A percentile compares a stretch with the other conserved stretches of the same genome.
These are phyloP conservation scores for Penicillium occitanis DNA, from an alignment of 2,329 filamentous ascomycete species.

Conservation along the genomic window DNA sequence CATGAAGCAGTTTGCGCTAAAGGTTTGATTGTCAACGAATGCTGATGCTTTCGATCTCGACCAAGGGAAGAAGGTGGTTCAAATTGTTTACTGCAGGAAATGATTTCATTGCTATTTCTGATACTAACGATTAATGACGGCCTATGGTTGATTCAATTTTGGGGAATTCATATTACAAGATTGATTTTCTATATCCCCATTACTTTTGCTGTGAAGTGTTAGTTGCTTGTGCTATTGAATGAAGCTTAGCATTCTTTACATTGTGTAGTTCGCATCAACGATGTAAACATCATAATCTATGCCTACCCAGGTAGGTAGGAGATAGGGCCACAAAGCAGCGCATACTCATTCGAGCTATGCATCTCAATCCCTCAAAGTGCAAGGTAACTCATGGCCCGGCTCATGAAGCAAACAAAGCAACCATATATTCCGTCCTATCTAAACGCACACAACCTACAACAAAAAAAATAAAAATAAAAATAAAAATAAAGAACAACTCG, in stretches of 20 bases:
- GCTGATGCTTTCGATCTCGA: not conserved
- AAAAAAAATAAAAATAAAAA: not conserved
- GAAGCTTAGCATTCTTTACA: not conserved
- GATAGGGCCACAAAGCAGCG: not conserved
- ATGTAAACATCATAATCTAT: not conserved
- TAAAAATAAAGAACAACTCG: not conserved
- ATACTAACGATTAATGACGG: not conserved
- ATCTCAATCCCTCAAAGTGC: not conserved
- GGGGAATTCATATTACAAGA: not conserved
- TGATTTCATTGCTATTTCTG: not conserved
- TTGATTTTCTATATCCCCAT: not conserved
- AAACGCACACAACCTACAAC: not conserved
- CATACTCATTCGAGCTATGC: not conserved
- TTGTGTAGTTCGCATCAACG: not conserved
- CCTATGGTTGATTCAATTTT: not conserved
- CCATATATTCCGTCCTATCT: slow-evolving; percentile 1
- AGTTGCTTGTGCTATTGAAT: not conserved
- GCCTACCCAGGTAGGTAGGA: not conserved
- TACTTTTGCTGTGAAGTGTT: not conserved
- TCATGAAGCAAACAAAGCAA: not conserved
- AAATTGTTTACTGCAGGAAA: not conserved
- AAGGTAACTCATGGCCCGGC: not conserved
- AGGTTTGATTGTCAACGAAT: slow-evolving; percentile 35
- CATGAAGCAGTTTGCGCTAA: slow-evolving; percentile 64
- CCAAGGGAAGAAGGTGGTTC: not conserved